Percentiles rank a stretch among this genome's conserved stretches.
phyloP scores from a whole-genome alignment of 1,284 basidiomycete genomes.

The Sutorius eximius region DNA sequence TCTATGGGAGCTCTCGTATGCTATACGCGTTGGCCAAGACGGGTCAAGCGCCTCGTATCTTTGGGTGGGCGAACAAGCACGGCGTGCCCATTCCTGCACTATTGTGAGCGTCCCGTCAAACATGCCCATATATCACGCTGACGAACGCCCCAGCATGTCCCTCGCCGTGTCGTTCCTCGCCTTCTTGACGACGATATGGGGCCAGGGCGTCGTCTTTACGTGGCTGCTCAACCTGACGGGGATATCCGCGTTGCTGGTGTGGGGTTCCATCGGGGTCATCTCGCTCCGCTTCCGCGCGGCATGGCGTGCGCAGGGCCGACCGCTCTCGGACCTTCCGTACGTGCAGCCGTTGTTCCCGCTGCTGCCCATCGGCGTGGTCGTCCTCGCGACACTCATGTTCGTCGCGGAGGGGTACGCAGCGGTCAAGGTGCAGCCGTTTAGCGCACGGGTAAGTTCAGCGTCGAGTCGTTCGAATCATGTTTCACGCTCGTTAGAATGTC shows the following conservation, averaged over 20 bases:
- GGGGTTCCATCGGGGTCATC: conserved; percentile 57
- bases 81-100: conserved; percentile 64
- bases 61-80: conserved; percentile 54
- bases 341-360: conserved; percentile 50
- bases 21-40: conserved; percentile 50
- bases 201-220: conserved; percentile 51
- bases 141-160: conserved; percentile 39
- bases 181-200: conserved; percentile 57
- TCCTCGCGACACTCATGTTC: conserved; percentile 49
- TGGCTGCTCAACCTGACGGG: conserved; percentile 69
- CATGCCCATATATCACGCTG: not conserved
- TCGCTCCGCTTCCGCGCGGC: conserved; percentile 52
- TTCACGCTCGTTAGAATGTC: conserved; percentile 35
- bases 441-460: conserved; percentile 28
- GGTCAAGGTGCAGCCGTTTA: conserved; percentile 36
- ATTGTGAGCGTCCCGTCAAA: conserved; percentile 37
- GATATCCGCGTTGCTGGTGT: conserved; percentile 68
- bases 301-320: conserved; percentile 42
- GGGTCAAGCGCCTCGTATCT: conserved; percentile 49
- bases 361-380: conserved; percentile 43
- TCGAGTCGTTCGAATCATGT: not conserved
- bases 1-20: conserved; percentile 67
- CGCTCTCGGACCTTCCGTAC: conserved; percentile 47
- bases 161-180: conserved; percentile 48
- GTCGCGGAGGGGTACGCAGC: conserved; percentile 51